Conservation (phyloP, 1,284 basidiomycete genomes). For the Erythrobasidium hasegawianum region DNA sequence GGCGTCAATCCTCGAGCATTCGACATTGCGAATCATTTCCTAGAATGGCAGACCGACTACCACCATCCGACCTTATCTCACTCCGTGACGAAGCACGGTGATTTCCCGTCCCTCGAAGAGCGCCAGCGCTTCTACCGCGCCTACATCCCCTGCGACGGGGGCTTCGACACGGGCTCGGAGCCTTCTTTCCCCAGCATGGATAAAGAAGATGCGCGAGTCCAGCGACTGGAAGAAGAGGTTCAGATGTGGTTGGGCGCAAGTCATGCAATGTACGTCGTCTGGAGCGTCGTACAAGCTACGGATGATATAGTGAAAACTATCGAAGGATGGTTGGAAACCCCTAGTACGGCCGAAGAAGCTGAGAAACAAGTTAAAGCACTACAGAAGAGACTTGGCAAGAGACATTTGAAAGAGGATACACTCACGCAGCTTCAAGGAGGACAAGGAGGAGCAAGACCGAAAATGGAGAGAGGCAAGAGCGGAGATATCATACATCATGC, state of each 20-base stretch:
- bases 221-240: slow-evolving; percentile 67
- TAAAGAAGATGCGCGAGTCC: slow-evolving; percentile 35
- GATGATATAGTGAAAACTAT: slow-evolving; percentile 58
- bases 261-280: slow-evolving; percentile 84
- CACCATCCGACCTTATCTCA: slow-evolving; percentile 63
- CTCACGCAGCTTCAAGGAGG: background rate
- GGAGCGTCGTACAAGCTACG: slow-evolving; percentile 84
- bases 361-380: slow-evolving; percentile 7
- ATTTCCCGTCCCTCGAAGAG: slow-evolving; percentile 68
- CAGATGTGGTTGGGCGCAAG: slow-evolving; percentile 78
- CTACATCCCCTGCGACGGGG: slow-evolving; percentile 58
- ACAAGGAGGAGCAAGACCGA: no score
- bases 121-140: slow-evolving; percentile 76
- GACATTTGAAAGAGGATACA: background rate
- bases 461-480: slow-evolving; percentile 29
- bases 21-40: slow-evolving; percentile 90
- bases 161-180: slow-evolving; percentile 22
- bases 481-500: slow-evolving; percentile 25
- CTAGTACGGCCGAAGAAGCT: slow-evolving; percentile 6
- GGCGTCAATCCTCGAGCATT: slow-evolving; percentile 80
- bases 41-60: slow-evolving; percentile 92
- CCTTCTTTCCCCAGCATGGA: slow-evolving; percentile 6
- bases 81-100: slow-evolving; percentile 64
- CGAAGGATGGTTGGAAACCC: slow-evolving; percentile 38
- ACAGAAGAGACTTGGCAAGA: background rate